Evolutionary conservation across 108 stramenopile species (phyloP).

Genomic region (Licmophora abbreviata): DNA sequence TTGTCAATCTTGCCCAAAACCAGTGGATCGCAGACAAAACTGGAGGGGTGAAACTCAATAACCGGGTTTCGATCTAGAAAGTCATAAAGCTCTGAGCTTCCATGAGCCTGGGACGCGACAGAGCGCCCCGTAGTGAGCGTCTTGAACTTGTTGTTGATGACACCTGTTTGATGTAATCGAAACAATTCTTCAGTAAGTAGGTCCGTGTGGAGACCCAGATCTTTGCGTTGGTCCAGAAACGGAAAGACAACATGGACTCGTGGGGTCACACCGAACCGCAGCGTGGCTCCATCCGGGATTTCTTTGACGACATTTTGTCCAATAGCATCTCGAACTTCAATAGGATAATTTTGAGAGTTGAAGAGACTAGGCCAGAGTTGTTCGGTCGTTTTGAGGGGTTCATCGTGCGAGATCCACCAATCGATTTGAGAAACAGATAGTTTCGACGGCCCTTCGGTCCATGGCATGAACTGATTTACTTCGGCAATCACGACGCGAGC

Average conservation of each 20-base stretch:
- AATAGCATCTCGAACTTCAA: conserved; percentile 13
- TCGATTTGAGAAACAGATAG: conserved; percentile 11
- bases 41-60: conserved; percentile 21
- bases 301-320: conserved; percentile 15
- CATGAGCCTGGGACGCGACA: too few relatives aligned
- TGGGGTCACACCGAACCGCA: conserved; percentile 19
- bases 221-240: conserved; percentile 12
- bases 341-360: neutral
- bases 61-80: conserved; percentile 27
- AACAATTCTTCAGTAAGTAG: conserved; percentile 12
- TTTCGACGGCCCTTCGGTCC: conserved; percentile 29
- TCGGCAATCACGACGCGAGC: conserved; percentile 35
- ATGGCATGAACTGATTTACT: conserved; percentile 28
- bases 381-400: conserved; percentile 14
- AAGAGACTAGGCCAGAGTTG: conserved; percentile 22
- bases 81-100: conserved; percentile 20
- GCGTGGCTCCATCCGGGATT: conserved; percentile 29
- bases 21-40: conserved; percentile 14
- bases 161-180: too few relatives aligned
- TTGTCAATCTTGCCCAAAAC: conserved; percentile 25
- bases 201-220: conserved; percentile 30
- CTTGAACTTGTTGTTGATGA: too few relatives aligned
- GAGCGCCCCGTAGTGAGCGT: too few relatives aligned
- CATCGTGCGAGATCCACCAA: conserved; percentile 18
- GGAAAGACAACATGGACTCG: conserved; percentile 9